These are phyloP conservation scores for Conticribra weissflogii DNA, from an alignment of 108 stramenopile genomes.

Conservation along the genomic window DNA sequence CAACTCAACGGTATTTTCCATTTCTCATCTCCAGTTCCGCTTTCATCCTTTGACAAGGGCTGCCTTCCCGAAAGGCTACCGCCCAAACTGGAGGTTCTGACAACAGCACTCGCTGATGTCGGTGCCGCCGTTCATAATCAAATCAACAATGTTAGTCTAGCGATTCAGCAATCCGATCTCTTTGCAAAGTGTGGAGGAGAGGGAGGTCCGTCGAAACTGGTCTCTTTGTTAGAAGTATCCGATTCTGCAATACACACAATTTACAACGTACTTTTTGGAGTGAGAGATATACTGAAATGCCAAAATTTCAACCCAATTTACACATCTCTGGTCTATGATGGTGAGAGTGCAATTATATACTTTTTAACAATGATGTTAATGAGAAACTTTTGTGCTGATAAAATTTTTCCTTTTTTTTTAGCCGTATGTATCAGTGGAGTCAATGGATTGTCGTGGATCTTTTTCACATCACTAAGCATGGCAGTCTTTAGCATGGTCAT, in stretches of 20 bases:
- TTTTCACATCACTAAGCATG: conserved; percentile 30
- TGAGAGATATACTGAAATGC: conserved; percentile 27
- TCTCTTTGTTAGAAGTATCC: conserved; percentile 18
- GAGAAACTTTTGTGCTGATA: too few relatives aligned
- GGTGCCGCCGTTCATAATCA: conserved; percentile 20
- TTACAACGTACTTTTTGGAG: conserved; percentile 11
- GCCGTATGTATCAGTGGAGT: conserved; percentile 38
- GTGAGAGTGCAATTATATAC: conserved; percentile 5
- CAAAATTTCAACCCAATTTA: conserved; percentile 38
- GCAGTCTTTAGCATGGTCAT: conserved; percentile 38
- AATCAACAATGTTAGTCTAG: neutral
- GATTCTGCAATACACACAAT: conserved; percentile 22
- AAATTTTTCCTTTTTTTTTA: conserved; percentile 1
- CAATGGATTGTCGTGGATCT: conserved; percentile 33
- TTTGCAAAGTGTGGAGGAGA: conserved; percentile 18
- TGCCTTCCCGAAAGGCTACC: conserved; percentile 33
- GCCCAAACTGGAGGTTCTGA: conserved; percentile 11
- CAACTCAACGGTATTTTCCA: too few relatives aligned
- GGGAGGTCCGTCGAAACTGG: conserved; percentile 10
- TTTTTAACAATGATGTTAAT: too few relatives aligned
- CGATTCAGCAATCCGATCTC: conserved; percentile 6
- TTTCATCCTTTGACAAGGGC: too few relatives aligned
- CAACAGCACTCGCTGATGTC: neutral
- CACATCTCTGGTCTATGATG: conserved; percentile 24
- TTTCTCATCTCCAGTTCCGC: too few relatives aligned